phyloP scores from a whole-genome alignment of 1,139 yeast genomes.

The Zhuliangozyma parablackwelliae region DNA sequence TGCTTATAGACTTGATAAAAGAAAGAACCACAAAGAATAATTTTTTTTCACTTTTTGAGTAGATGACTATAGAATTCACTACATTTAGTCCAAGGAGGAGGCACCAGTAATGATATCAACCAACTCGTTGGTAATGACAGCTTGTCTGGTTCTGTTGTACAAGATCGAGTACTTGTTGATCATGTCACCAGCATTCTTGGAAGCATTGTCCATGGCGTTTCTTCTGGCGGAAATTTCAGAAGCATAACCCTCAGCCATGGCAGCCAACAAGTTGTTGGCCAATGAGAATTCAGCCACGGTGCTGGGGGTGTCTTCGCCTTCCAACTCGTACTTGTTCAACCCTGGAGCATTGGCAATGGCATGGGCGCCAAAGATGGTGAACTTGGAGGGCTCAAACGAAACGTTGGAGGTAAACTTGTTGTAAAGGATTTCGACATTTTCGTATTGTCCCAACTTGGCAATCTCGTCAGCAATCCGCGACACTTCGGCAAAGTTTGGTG shows the following conservation, averaged over 20 bases:
- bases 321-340: constrained; percentile 77
- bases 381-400: constrained; percentile 78
- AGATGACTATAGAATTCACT: no score
- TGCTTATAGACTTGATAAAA: background rate
- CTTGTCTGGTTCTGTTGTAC: constrained; percentile 99
- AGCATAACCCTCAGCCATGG: constrained; percentile 97
- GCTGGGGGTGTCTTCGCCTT: constrained; percentile 60
- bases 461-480: constrained; percentile 87
- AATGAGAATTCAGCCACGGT: constrained; percentile 81
- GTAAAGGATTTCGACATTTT: constrained; percentile 76
- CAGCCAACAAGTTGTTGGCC: constrained; percentile 86
- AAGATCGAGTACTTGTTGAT: constrained; percentile 91
- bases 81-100: constrained; percentile 79
- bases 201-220: constrained; percentile 99
- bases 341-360: constrained; percentile 86
- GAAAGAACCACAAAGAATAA: background rate
- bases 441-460: constrained; percentile 62
- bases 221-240: constrained; percentile 98
- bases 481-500: constrained; percentile 90
- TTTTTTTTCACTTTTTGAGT: no score
- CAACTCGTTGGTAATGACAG: constrained; percentile 98
- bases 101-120: constrained; percentile 99
- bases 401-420: constrained; percentile 86
- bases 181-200: constrained; percentile 99
- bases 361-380: constrained; percentile 64